phyloP scores from a whole-genome alignment of 129 eudicot genomes.

The Flaveria trinervia region DNA sequence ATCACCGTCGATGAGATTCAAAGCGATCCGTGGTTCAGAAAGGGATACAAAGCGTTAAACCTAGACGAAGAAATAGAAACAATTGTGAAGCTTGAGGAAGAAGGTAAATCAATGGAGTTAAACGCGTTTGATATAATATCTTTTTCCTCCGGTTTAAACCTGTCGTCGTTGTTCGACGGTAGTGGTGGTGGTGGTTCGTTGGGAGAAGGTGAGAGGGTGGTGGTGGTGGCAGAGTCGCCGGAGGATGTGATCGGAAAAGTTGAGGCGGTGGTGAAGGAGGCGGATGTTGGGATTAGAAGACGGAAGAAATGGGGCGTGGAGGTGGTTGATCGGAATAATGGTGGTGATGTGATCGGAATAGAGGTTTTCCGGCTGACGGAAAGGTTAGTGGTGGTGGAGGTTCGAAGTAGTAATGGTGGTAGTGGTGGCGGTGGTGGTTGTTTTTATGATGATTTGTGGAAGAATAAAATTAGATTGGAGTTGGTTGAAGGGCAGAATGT shows the following conservation, averaged over 20 bases:
- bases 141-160: not conserved
- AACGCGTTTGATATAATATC: slow-evolving; percentile 8
- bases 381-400: slow-evolving; percentile 50
- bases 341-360: slow-evolving; percentile 22
- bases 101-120: not conserved
- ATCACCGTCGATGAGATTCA: slow-evolving; percentile 60
- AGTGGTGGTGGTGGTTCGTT: not conserved
- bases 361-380: slow-evolving; percentile 57
- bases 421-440: not conserved
- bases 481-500: not conserved
- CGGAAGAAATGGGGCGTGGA: not conserved
- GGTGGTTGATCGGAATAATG: not conserved
- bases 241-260: slow-evolving; percentile 1
- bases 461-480: not conserved
- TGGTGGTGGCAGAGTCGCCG: slow-evolving; percentile 5
- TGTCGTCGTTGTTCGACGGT: not conserved
- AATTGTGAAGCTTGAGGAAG: not conserved
- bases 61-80: slow-evolving; percentile 3
- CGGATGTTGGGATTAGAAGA: not conserved
- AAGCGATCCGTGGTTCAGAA: slow-evolving; percentile 57
- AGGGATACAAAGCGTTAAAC: slow-evolving; percentile 36
- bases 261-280: not conserved
- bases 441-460: not conserved
- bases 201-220: not conserved
- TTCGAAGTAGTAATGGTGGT: not conserved